Base-by-base conservation (phyloP, 2,329 filamentous ascomycete genomes). In the Penicillium sp. region DNA sequence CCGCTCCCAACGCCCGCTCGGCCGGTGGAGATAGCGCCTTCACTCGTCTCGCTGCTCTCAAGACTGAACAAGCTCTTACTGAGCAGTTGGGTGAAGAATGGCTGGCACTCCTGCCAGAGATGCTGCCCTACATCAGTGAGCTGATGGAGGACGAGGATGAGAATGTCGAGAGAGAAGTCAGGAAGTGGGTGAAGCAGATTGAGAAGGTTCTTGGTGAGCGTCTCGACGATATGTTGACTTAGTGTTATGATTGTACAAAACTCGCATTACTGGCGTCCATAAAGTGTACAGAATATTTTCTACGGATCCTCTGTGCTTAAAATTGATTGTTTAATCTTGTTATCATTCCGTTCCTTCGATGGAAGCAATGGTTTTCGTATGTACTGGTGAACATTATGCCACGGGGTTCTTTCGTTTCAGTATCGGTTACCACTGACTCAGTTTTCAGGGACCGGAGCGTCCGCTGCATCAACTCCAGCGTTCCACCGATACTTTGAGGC, bases 81-180 rank as follows among this genome's bases (percentile, higher is more conserved):
- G 86, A 89, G 63, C 81, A 85, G 45, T 76, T 97, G 24, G 92
- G 92, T 55, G 92, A 97, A 72, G 94, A 99, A 70, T 99, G 94
- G 94, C 77, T 99, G 56, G 84, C 87, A 1, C 83, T 95, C 78
- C 74, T 97, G 69, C 91, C 93, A 0, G 94, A 99, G 82, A 97
- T 97, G 89, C 77, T 99, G 71, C 93, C 95, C 18, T 91, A 93
- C 61, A 96, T 99, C 65, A 95, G 91, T 67, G 94, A 99, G 78
- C 74, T 96, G 67, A 89, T 96, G 77, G 94, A 99, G 70, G 94
- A 99, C 71, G 94, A 97, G 63, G 92, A 97, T 69, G 94, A 97
- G 77, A 82, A 83, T 27, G 93, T 99, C 22, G 94, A 99, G 78
- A 81, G 86, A 68, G 92, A 96, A 79, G 93, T 92, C 36, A 84